Conservation (phyloP, 805 yeast genomes). For the Metschnikowia gruessii region DNA sequence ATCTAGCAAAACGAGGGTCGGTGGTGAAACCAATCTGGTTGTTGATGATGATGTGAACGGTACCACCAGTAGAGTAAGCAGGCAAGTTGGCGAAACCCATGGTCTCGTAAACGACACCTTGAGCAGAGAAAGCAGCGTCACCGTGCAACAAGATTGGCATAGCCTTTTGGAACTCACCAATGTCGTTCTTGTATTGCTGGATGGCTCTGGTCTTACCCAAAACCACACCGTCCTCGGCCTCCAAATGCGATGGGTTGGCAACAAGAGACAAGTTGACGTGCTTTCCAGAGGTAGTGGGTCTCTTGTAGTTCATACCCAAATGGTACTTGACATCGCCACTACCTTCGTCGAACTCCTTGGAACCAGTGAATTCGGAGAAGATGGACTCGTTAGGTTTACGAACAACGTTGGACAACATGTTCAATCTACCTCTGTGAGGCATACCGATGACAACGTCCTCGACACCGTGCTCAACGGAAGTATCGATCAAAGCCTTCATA, state of each 20-base stretch:
- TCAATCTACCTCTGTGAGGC: conserved; percentile 99
- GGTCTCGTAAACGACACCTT: conserved; percentile 98
- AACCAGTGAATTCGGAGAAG: conserved; percentile 93
- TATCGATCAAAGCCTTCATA: conserved; percentile 91
- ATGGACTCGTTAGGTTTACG: conserved; percentile 98
- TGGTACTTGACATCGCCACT: conserved; percentile 99
- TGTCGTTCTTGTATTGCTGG: conserved; percentile 86
- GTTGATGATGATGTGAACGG: conserved; percentile 91
- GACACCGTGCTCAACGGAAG: conserved; percentile 86
- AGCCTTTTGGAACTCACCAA: conserved; percentile 80
- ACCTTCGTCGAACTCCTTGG: conserved; percentile 88
- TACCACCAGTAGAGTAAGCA: conserved; percentile 97
- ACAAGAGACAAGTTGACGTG: conserved; percentile 92
- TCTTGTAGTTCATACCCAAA: conserved; percentile 97
- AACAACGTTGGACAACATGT: conserved; percentile 96
- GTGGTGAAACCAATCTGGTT: conserved; percentile 99
- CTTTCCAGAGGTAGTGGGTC: conserved; percentile 99
- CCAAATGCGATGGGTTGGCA: conserved; percentile 98
- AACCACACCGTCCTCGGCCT: conserved; percentile 98
- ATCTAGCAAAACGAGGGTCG: conserved; percentile 95
- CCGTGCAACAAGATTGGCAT: conserved; percentile 93
- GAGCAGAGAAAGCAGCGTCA: conserved; percentile 98
- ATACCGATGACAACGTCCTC: conserved; percentile 97
- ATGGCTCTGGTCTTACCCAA: conserved; percentile 97
- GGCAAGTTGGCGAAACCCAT: conserved; percentile 92